phyloP scores from a whole-genome alignment of 2,329 filamentous ascomycete species.

The Paecilomyces formosus region DNA sequence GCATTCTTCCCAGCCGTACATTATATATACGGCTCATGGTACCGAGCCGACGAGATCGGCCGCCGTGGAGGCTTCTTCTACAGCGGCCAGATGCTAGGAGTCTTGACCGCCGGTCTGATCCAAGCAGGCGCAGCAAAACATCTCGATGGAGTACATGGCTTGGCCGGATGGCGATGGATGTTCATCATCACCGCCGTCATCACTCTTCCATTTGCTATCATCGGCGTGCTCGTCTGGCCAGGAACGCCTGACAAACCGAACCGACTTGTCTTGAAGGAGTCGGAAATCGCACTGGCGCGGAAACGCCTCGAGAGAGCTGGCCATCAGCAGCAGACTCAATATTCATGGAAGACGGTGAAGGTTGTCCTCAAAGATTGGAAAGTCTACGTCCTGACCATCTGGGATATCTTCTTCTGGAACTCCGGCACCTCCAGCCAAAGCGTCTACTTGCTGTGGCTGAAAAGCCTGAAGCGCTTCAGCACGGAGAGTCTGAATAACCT shows the following conservation, averaged over 20 bases:
- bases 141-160: conserved; percentile 38
- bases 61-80: conserved; percentile 48
- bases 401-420: conserved; percentile 54
- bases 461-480: conserved; percentile 27
- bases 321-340: conserved; percentile 26
- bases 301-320: conserved; percentile 40
- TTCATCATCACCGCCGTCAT: conserved; percentile 49
- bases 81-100: conserved; percentile 44
- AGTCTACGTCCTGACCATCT: conserved; percentile 45
- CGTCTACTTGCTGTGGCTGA: conserved; percentile 52
- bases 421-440: conserved; percentile 42
- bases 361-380: conserved; percentile 36
- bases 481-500: conserved; percentile 34
- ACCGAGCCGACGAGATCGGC: conserved; percentile 41
- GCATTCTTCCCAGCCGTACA: conserved; percentile 34
- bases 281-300: conserved; percentile 42
- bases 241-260: conserved; percentile 47
- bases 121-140: conserved; percentile 35
- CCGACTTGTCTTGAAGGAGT: conserved; percentile 36
- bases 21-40: conserved; percentile 40
- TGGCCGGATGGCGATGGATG: conserved; percentile 51
- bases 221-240: conserved; percentile 46
- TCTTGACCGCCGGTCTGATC: conserved; percentile 46
- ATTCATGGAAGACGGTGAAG: conserved; percentile 20
- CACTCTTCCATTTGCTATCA: conserved; percentile 47